These are phyloP conservation scores for Dryas alaskensis DNA, from an alignment of 306 rosid species.

Conservation along the genomic window DNA sequence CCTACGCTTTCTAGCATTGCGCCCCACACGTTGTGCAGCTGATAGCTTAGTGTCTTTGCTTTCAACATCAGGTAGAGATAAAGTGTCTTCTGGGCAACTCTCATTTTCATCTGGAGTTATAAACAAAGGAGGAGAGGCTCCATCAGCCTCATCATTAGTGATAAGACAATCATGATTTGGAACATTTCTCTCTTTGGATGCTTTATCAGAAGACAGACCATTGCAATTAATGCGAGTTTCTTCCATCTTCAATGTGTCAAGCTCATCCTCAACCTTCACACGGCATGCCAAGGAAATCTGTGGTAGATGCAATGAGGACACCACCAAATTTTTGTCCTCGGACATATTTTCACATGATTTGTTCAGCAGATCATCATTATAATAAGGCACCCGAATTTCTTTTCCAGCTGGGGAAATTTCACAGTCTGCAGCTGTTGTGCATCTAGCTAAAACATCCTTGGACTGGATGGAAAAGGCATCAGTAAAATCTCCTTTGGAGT, in stretches of 20 bases:
- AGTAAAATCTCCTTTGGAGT: conserved; percentile 26
- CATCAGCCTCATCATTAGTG: conserved; percentile 30
- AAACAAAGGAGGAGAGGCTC: conserved; percentile 43
- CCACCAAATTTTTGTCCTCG: conserved; percentile 26
- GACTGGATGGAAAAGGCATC: conserved; percentile 30
- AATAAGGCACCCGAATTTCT: conserved; percentile 26
- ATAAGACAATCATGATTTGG: conserved; percentile 26
- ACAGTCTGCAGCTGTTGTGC: conserved; percentile 28
- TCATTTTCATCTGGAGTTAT: conserved; percentile 57
- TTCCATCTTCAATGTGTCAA: conserved; percentile 17
- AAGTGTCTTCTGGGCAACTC: conserved; percentile 48
- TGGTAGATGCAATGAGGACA: conserved; percentile 19
- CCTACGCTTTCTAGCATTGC: conserved; percentile 65
- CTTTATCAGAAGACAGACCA: conserved; percentile 29
- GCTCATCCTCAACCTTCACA: conserved; percentile 32
- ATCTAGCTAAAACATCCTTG: conserved; percentile 16
- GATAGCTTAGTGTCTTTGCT: conserved; percentile 52
- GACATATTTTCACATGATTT: conserved; percentile 30
- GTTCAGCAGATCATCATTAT: conserved; percentile 36
- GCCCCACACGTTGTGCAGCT: conserved; percentile 41
- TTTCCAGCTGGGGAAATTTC: conserved; percentile 32
- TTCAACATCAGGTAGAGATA: conserved; percentile 48
- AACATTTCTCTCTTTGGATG: conserved; percentile 16
- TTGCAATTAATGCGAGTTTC: conserved; percentile 22
- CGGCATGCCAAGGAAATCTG: conserved; percentile 16